Base-by-base conservation (phyloP, 2,329 filamentous ascomycete genomes). In the Botrytis pseudocinerea region DNA sequence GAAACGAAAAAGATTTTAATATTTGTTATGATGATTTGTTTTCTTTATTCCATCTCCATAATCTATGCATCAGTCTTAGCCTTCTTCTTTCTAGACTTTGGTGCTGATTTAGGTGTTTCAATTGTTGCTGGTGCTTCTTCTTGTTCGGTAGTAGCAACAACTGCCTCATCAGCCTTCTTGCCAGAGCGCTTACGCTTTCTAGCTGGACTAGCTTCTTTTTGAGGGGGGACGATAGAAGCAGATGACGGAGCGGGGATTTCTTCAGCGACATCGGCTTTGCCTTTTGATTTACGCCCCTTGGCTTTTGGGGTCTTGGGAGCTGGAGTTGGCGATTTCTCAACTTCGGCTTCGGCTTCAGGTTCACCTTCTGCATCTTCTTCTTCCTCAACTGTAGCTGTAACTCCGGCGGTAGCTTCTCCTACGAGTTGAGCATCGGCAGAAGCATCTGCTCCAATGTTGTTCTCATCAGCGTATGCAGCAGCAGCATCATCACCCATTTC, bases 401-500 rank as follows among this genome's bases (percentile, higher is more conserved):
- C 62, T 14, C 70, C 76, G 16, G 77, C 78, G 16, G 76, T 73
- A 82, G 90, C 87, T 81, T 90, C 87, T 44, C 86, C 87, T 73
- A 89, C 88, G 71, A 80, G 75, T 73, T 80, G 78, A 32, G 79
- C 78, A 66, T 79, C 77, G n/a, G 78, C 77, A 7, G 76, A 74
- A 40, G 82, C 80, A 77, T 87, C 85, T 51, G 84, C 83, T 18
- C 87, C 87, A 79, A 91, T 87, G 78, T 84, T 82, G 79, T 86
- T 85, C 74, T 86, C 83, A 68, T 91, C 87, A n/a, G 88, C 88
- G 75, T 91, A 91, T 78, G 83, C 82, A 40, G 87, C 83, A 2
- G 89, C 89, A 75, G 90, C 88, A 54, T 88, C 85, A 73, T 91
- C 89, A 3, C 81, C 82, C 89, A 91, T 91, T 76, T 86, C 83